These are phyloP conservation scores for Malania oleifera DNA, from an alignment of 164 flowering plant genomes.

Conservation along the genomic window DNA sequence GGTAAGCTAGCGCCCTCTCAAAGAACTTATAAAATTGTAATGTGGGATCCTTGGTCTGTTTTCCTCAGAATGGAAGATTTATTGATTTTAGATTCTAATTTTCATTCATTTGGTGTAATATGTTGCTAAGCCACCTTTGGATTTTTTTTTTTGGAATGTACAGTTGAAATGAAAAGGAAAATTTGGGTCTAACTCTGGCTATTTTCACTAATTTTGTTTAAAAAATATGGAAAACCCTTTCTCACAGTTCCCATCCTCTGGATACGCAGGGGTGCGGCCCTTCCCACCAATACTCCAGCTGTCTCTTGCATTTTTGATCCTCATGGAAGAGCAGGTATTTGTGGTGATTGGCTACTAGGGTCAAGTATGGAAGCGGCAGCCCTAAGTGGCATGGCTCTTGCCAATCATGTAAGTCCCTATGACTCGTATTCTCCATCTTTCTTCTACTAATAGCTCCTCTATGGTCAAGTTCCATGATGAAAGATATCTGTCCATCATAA, in stretches of 20 bases:
- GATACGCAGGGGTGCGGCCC: conserved; percentile 91
- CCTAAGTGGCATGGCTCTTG: conserved; percentile 85
- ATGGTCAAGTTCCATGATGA: too few species aligned
- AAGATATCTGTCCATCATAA: too few species aligned
- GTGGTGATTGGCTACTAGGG: conserved; percentile 98
- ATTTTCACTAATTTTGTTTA: too few species aligned
- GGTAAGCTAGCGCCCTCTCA: too few species aligned
- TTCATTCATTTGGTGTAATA: too few species aligned
- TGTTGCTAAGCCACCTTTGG: too few species aligned
- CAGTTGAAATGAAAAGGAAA: too few species aligned
- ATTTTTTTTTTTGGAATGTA: too few species aligned
- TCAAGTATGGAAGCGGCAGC: conserved; percentile 89
- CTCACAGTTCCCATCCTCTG: conserved; percentile 5
- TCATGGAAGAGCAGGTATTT: conserved; percentile 89
- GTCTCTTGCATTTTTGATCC: conserved; percentile 91
- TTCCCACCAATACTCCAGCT: conserved; percentile 83
- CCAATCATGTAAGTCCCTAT: conserved; percentile 55
- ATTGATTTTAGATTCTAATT: too few species aligned
- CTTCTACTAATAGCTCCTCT: not conserved
- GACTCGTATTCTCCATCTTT: not conserved
- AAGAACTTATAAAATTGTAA: too few species aligned
- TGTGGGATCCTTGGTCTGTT: too few species aligned
- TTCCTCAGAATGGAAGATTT: too few species aligned
- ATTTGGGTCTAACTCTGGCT: not conserved
- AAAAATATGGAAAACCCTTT: not conserved